Conservation (phyloP, 768 basidiomycete genomes). For the Mycena polygramma region DNA sequence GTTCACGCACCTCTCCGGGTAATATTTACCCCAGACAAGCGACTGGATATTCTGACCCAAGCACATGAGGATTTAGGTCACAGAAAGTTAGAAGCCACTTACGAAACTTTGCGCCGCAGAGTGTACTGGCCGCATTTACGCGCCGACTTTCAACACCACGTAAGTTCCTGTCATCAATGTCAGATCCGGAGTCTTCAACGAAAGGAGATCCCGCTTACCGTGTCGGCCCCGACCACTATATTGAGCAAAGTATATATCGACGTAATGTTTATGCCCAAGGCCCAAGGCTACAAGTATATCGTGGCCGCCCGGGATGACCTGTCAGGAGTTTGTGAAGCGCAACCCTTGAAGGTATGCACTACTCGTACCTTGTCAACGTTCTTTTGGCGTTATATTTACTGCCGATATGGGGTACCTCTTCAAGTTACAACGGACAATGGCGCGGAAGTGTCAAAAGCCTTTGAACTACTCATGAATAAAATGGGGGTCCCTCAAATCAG, state of each 20-base stretch:
- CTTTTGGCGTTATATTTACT: background rate
- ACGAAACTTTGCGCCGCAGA: background rate
- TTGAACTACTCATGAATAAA: background rate
- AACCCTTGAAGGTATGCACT: background rate
- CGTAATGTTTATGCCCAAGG: background rate
- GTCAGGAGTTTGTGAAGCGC: background rate
- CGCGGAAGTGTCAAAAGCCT: background rate
- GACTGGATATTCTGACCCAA: slow-evolving; percentile 2
- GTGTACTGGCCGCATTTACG: slow-evolving; percentile 15
- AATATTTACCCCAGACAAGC: slow-evolving; percentile 1
- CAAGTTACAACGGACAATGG: background rate
- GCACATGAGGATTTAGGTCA: slow-evolving; percentile 11
- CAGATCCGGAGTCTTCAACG: slow-evolving; percentile 35
- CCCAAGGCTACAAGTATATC: background rate
- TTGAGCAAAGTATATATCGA: background rate
- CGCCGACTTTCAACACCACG: slow-evolving; percentile 40
- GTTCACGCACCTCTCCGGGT: background rate
- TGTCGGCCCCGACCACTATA: background rate
- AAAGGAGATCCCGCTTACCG: slow-evolving; percentile 34
- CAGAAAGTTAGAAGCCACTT: background rate
- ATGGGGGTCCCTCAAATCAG: background rate
- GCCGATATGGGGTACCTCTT: background rate
- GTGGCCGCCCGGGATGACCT: background rate
- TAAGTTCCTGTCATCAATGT: slow-evolving; percentile 45
- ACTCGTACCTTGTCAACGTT: background rate